phyloP scores from a whole-genome alignment of 768 basidiomycete genomes.

The Psilocybe tampanensis region DNA sequence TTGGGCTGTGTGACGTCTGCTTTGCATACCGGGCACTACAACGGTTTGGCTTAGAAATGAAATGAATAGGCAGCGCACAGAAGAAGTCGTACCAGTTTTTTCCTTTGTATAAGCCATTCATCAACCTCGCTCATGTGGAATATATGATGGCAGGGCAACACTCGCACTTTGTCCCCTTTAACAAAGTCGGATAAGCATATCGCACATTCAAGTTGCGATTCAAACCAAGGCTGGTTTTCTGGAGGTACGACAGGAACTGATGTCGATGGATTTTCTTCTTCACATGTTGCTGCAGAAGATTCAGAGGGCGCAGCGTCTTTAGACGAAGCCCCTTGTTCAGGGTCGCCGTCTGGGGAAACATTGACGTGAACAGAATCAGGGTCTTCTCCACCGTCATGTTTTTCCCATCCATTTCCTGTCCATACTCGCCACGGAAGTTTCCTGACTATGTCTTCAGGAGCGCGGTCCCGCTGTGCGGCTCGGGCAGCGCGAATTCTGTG shows the following conservation, averaged over 20 bases:
- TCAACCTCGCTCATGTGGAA: constrained; percentile 94
- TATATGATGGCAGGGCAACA: constrained; percentile 92
- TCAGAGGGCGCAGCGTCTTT: constrained; percentile 17
- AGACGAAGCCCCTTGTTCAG: constrained; percentile 37
- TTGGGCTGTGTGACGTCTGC: constrained; percentile 82
- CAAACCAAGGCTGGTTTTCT: constrained; percentile 70
- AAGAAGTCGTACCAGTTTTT: constrained; percentile 76
- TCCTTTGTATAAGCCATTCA: constrained; percentile 89
- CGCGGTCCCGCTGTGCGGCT: constrained; percentile 81
- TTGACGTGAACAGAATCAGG: constrained; percentile 25
- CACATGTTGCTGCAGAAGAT: constrained; percentile 20
- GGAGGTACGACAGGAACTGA: constrained; percentile 33
- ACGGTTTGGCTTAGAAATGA: constrained; percentile 9
- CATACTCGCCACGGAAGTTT: constrained; percentile 82
- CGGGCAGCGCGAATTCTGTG: constrained; percentile 86
- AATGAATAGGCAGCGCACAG: neutral
- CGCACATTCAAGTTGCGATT: constrained; percentile 83
- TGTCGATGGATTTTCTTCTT: constrained; percentile 38
- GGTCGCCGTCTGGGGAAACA: constrained; percentile 33
- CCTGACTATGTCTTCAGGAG: constrained; percentile 79
- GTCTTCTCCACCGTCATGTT: constrained; percentile 55
- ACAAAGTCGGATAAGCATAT: constrained; percentile 90
- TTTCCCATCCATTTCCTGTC: constrained; percentile 81
- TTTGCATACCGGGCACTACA: constrained; percentile 89
- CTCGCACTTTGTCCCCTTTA: constrained; percentile 87